These are phyloP conservation scores for Pleurotus salmoneostramineus DNA, from an alignment of 768 basidiomycete species.

Conservation along the genomic window DNA sequence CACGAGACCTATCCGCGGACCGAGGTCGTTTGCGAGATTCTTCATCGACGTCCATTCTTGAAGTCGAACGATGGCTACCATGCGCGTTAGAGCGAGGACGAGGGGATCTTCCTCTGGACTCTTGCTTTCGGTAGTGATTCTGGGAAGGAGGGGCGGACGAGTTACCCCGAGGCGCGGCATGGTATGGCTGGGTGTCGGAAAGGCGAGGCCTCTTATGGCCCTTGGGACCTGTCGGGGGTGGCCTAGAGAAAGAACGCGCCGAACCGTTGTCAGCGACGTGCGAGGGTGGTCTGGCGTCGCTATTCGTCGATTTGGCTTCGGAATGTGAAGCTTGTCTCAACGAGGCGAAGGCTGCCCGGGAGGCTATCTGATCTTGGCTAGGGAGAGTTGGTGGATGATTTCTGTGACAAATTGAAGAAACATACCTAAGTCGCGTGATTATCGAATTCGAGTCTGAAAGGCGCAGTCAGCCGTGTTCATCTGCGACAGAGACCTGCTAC, in stretches of 20 bases:
- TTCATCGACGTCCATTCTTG: slow-evolving; percentile 40
- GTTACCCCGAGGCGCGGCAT: slow-evolving; percentile 20
- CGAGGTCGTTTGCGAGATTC: slow-evolving; percentile 35
- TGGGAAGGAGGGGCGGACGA: slow-evolving; percentile 17
- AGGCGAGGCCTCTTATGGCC: slow-evolving; percentile 78
- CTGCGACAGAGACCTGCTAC: slow-evolving; percentile 14
- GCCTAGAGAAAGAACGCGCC: slow-evolving; percentile 38
- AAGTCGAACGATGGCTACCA: slow-evolving; percentile 1
- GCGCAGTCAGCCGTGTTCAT: slow-evolving; percentile 5
- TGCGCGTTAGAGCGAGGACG: slow-evolving; percentile 16
- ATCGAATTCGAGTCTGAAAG: slow-evolving; percentile 71
- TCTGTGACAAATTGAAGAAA: neutral
- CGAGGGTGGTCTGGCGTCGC: neutral
- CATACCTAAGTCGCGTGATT: slow-evolving; percentile 66
- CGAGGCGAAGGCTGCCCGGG: slow-evolving; percentile 53
- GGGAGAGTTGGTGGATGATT: slow-evolving; percentile 10
- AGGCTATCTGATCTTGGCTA: slow-evolving; percentile 67
- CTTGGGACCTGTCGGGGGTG: slow-evolving; percentile 75
- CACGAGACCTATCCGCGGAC: slow-evolving; percentile 18
- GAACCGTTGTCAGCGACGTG: slow-evolving; percentile 16
- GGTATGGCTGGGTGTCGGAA: slow-evolving; percentile 43
- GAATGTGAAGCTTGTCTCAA: neutral
- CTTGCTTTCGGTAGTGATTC: neutral
- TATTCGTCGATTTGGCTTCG: neutral
- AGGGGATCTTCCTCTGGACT: slow-evolving; percentile 5